Conservation (phyloP, 805 yeast species). For the Yarrowia deformans region DNA sequence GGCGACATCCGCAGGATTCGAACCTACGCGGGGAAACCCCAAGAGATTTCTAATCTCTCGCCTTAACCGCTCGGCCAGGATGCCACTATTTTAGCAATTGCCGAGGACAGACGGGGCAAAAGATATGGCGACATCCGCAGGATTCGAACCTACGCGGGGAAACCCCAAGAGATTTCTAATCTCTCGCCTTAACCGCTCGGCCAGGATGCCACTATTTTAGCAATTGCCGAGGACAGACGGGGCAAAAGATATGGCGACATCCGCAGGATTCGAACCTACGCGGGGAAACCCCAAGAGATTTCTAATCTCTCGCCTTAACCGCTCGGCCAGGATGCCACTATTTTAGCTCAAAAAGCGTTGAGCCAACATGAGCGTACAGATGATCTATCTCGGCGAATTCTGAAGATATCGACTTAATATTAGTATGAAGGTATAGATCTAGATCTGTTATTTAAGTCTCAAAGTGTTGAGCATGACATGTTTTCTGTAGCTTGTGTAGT, state of each 20-base stretch:
- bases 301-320: conserved; percentile 36
- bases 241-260: conserved; percentile 19
- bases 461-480: too few relatives aligned
- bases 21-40: conserved; percentile 38
- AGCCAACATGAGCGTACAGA: neutral
- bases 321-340: conserved; percentile 33
- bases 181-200: conserved; percentile 38
- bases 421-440: neutral
- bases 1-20: conserved; percentile 37
- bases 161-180: conserved; percentile 36
- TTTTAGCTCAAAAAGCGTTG: neutral
- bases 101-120: neutral
- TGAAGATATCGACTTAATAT: too few relatives aligned
- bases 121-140: conserved; percentile 31
- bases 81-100: too few relatives aligned
- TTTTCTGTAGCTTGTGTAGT: neutral
- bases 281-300: conserved; percentile 37
- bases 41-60: conserved; percentile 36
- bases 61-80: conserved; percentile 38
- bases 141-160: conserved; percentile 37
- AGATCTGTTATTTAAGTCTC: too few relatives aligned
- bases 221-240: neutral
- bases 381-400: neutral
- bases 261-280: conserved; percentile 37
- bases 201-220: too few relatives aligned